These are phyloP conservation scores for Claviceps lovelessii DNA, from an alignment of 2,329 filamentous ascomycete species.

Conservation along the genomic window DNA sequence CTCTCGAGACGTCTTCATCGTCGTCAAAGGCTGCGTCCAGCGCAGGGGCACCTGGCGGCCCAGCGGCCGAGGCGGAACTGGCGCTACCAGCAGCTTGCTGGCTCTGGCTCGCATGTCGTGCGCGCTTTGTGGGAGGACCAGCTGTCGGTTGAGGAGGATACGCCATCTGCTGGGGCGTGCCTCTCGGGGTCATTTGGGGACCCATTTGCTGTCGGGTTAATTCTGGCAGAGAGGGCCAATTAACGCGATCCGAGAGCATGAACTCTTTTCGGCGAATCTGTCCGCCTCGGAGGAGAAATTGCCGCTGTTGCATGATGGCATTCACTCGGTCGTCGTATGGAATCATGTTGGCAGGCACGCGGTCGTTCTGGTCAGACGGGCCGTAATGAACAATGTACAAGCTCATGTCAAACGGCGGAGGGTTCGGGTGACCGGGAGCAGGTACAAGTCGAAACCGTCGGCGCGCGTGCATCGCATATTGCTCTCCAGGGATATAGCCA, in stretches of 20 bases:
- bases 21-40: slow-evolving; percentile 52
- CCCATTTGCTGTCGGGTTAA: slow-evolving; percentile 36
- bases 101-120: slow-evolving; percentile 30
- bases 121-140: slow-evolving; percentile 41
- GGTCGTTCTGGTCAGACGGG: slow-evolving; percentile 57
- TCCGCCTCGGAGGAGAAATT: slow-evolving; percentile 57
- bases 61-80: slow-evolving; percentile 6
- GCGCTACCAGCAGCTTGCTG: slow-evolving; percentile 16
- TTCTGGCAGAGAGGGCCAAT: slow-evolving; percentile 71
- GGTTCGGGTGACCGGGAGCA: slow-evolving; percentile 54
- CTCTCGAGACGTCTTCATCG: slow-evolving; percentile 74
- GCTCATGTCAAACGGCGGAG: slow-evolving; percentile 59
- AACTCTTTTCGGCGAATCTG: slow-evolving; percentile 84
- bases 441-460: slow-evolving; percentile 73
- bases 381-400: slow-evolving; percentile 90
- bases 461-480: slow-evolving; percentile 60
- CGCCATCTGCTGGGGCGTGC: slow-evolving; percentile 46
- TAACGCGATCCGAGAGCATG: slow-evolving; percentile 76
- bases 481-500: slow-evolving; percentile 66
- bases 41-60: slow-evolving; percentile 23
- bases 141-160: slow-evolving; percentile 40
- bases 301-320: slow-evolving; percentile 44
- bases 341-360: slow-evolving; percentile 54
- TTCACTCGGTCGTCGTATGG: slow-evolving; percentile 49
- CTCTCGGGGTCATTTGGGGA: slow-evolving; percentile 29